These are phyloP conservation scores for Luffa acutangula DNA, from an alignment of 306 rosid genomes.

Conservation along the genomic window DNA sequence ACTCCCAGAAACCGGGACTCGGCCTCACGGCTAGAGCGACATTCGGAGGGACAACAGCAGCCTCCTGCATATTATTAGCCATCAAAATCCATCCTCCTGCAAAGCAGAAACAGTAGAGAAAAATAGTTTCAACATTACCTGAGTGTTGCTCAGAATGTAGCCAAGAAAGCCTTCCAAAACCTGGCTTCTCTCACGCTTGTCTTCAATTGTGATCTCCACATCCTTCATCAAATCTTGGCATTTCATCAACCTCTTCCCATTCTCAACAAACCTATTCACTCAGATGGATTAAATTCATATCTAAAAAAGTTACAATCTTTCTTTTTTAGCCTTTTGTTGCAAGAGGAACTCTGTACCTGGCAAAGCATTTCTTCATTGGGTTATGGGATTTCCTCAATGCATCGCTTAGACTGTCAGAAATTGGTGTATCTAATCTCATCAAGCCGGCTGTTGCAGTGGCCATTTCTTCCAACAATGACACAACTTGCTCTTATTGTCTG, in stretches of 20 bases:
- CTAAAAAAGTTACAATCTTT: background rate
- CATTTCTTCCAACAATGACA: conserved; percentile 26
- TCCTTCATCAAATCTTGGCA: conserved; percentile 21
- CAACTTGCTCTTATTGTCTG: background rate
- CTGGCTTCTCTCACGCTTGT: conserved; percentile 22
- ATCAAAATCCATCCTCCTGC: background rate
- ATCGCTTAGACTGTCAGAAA: conserved; percentile 65
- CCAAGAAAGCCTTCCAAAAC: conserved; percentile 38
- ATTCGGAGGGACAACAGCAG: conserved; percentile 36
- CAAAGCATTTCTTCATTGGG: conserved; percentile 67
- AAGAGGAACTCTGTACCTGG: conserved; percentile 31
- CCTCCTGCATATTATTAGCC: conserved; percentile 21
- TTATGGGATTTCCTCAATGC: conserved; percentile 60
- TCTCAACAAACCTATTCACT: conserved; percentile 24
- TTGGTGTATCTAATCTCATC: conserved; percentile 42
- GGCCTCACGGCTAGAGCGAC: conserved; percentile 35
- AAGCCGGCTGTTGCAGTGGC: conserved; percentile 27
- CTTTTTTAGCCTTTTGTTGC: background rate
- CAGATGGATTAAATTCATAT: background rate
- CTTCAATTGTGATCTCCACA: conserved; percentile 27
- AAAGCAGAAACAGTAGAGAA: background rate
- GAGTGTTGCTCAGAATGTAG: conserved; percentile 28
- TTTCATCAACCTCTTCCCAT: conserved; percentile 34
- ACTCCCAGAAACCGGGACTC: conserved; percentile 36
- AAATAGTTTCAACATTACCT: conserved; percentile 7